phyloP scores from a whole-genome alignment of 73 alveolate species.

The Blepharisma stoltei region DNA sequence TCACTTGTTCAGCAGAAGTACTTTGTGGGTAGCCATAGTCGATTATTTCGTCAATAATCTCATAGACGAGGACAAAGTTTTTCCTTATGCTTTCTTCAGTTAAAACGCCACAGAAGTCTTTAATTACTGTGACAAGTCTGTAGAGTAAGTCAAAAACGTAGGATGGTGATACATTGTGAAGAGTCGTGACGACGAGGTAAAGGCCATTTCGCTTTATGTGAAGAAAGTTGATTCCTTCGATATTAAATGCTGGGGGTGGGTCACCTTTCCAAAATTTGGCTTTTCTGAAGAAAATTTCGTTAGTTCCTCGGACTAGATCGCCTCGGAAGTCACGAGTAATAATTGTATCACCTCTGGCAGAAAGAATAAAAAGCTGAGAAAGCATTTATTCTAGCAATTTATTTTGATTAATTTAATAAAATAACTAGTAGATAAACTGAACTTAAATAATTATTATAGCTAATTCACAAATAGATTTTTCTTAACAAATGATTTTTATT shows the following conservation, averaged over 20 bases:
- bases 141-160: slow-evolving; percentile 53
- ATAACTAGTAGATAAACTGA: too few species aligned
- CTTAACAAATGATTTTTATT: too few species aligned
- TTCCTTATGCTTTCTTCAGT: slow-evolving; percentile 68
- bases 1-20: slow-evolving; percentile 67
- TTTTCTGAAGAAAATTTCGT: slow-evolving; percentile 62
- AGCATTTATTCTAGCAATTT: slow-evolving; percentile 34
- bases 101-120: slow-evolving; percentile 73
- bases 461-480: too few species aligned
- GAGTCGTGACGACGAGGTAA: slow-evolving; percentile 60
- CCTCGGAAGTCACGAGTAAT: slow-evolving; percentile 43
- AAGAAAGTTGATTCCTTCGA: slow-evolving; percentile 65
- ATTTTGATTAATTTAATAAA: too few species aligned
- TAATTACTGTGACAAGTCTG: slow-evolving; percentile 59
- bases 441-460: too few species aligned
- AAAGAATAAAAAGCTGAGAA: slow-evolving; percentile 54
- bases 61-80: slow-evolving; percentile 70
- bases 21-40: slow-evolving; percentile 80
- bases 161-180: slow-evolving; percentile 59
- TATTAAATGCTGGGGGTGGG: slow-evolving; percentile 70
- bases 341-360: slow-evolving; percentile 69
- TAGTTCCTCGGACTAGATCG: slow-evolving; percentile 49
- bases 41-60: slow-evolving; percentile 75
- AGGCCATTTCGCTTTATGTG: slow-evolving; percentile 59
- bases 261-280: slow-evolving; percentile 64